Percentiles rank a stretch among this genome's conserved stretches.
phyloP scores from a whole-genome alignment of 768 basidiomycete genomes.

The Mycena albidolilacea region DNA sequence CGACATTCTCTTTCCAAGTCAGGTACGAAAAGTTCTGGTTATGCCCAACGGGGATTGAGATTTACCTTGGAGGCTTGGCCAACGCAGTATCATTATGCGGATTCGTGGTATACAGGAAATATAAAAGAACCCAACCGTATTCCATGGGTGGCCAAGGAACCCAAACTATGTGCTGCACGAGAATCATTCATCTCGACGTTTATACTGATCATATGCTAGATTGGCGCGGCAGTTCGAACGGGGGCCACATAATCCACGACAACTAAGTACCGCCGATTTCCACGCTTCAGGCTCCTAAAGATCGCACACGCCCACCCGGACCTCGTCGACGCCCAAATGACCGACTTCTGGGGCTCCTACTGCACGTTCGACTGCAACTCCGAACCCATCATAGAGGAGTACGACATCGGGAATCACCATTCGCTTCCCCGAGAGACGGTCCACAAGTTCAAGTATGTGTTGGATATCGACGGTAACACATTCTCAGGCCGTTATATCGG shows the following conservation, averaged over 20 bases:
- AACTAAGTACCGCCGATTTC: conserved; percentile 24
- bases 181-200: neutral
- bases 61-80: too few species aligned
- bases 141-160: conserved; percentile 11
- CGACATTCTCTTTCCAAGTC: conserved; percentile 21
- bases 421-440: conserved; percentile 7
- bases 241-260: conserved; percentile 6
- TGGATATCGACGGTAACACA: conserved; percentile 22
- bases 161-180: neutral
- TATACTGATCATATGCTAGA: conserved; percentile 2
- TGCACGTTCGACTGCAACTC: conserved; percentile 5
- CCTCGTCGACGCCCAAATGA: conserved; percentile 14
- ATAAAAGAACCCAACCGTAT: conserved; percentile 2
- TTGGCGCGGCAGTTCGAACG: conserved; percentile 20
- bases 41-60: neutral
- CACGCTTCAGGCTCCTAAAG: conserved; percentile 17
- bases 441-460: conserved; percentile 10
- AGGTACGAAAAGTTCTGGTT: neutral
- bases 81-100: conserved; percentile 10
- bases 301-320: neutral
- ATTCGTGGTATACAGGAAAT: neutral
- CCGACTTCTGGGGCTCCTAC: neutral
- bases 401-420: neutral
- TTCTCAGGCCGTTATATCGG: conserved; percentile 19
- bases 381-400: conserved; percentile 5